Evolutionary conservation across 352 stramenopile genomes (phyloP).

Genomic region (Pythium sp.): DNA sequence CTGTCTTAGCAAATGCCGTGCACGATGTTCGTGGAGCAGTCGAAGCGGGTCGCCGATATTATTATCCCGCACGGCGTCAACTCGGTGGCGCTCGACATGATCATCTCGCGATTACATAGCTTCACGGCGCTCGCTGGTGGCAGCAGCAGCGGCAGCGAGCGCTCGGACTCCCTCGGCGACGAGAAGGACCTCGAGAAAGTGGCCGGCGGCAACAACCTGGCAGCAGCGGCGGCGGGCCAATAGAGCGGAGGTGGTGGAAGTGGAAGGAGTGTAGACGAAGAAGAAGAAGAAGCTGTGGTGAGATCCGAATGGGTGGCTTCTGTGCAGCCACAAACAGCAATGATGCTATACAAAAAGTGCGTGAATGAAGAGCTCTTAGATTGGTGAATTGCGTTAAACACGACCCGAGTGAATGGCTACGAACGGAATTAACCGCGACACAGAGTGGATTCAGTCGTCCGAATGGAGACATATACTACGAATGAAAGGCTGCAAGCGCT

Average conservation of each 20-base stretch:
- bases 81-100: slow-evolving; percentile 92
- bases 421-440: background rate
- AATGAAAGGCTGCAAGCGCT: background rate
- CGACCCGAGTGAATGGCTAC: background rate
- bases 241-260: background rate
- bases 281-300: background rate
- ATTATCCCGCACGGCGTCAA: slow-evolving; percentile 95
- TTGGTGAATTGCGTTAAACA: background rate
- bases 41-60: slow-evolving; percentile 93
- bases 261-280: background rate
- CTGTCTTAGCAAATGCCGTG: no score
- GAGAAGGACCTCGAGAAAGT: slow-evolving; percentile 21
- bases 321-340: background rate
- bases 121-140: slow-evolving; percentile 40
- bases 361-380: slow-evolving; percentile 2
- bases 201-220: background rate
- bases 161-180: slow-evolving; percentile 43
- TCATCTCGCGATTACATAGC: slow-evolving; percentile 87
- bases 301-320: background rate
- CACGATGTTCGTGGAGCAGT: slow-evolving; percentile 97
- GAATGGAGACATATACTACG: background rate
- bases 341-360: slow-evolving; percentile 5
- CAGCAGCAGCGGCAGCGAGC: slow-evolving; percentile 32
- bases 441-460: no score
- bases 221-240: background rate